Base-by-base conservation (phyloP, 352 stramenopile genomes). In the Phytophthora colocasiae region DNA sequence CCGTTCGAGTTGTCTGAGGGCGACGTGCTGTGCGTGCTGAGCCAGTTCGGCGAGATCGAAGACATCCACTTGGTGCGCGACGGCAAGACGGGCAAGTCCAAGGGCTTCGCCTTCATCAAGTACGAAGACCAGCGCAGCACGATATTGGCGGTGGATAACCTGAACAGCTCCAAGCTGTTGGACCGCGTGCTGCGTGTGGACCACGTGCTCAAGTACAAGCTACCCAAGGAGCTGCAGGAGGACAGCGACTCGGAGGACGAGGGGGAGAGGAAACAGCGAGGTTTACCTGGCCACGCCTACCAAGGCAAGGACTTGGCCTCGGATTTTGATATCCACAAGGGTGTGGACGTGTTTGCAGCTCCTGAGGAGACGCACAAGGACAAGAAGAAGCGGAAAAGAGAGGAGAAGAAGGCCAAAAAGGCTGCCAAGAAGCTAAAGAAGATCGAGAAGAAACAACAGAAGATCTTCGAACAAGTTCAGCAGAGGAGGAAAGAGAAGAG, bases 131-230 rank as follows among this genome's bases (percentile, higher is more conserved):
- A 97, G 58, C 64, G 95, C 57, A 98, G 90, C 59, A 99, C 97
- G 17, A 89, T 99, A 26, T 82, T 99, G 66, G 97, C 97, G 0
- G 97, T 99, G 36, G 98, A 99, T 80, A 99, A 99, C 75, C 89
- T 99, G 27, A 98, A 97, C 67, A 94, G 96, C 44, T 88, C 77
- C 32, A 73, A 86, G 62, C 66, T 99, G 54, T 80, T 99, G 59
- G 96, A 97, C 44, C 79, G 97, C 43, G 95, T 92, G 19, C 71
- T 99, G 22, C 84, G 97, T 32, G 95, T 99, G 39, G 97, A 99
- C 86, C 97, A 99, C 79, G 93, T 98, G 41, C 94, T 99, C 59
- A 97, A 98, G 66, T 99, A 99, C 90, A 92, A 97, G 57, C 81
- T 99, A 62, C 97, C 97, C 31, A 96, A 96, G 63, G 87, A 96